Conservation (phyloP, 2,329 filamentous ascomycete species). For the Mycocentrospora acerina region DNA sequence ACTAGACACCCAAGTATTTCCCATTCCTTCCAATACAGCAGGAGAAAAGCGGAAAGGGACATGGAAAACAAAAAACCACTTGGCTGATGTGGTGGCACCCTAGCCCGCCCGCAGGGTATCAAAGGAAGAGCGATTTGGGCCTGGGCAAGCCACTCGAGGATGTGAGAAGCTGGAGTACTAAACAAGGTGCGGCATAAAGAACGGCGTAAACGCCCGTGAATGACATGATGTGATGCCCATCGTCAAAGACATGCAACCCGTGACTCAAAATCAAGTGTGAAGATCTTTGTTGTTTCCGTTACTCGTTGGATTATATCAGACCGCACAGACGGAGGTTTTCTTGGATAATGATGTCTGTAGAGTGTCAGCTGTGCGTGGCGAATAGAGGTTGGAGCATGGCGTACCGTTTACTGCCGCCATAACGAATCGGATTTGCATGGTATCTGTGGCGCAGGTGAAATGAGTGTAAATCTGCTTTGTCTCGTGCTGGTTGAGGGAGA, state of each 20-base stretch:
- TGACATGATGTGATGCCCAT: conserved; percentile 33
- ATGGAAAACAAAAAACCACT: conserved; percentile 18
- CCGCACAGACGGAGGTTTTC: conserved; percentile 97
- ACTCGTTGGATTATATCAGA: conserved; percentile 70
- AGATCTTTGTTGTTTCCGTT: conserved; percentile 28
- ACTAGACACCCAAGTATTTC: too few relatives aligned
- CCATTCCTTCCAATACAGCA: conserved; percentile 13
- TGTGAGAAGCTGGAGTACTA: conserved; percentile 24
- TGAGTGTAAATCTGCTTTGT: conserved; percentile 99
- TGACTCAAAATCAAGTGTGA: conserved; percentile 36
- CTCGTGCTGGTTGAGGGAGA: conserved; percentile 97
- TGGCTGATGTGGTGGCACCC: conserved; percentile 23
- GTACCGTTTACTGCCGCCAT: conserved; percentile 99
- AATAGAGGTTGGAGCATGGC: conserved; percentile 33
- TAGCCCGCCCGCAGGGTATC: conserved; percentile 37
- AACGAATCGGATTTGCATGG: conserved; percentile 98
- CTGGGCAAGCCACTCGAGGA: conserved; percentile 32
- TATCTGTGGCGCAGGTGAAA: conserved; percentile 98
- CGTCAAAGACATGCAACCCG: conserved; percentile 40
- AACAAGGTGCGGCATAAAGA: conserved; percentile 21
- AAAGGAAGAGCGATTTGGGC: conserved; percentile 35
- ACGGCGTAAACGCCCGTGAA: conserved; percentile 43
- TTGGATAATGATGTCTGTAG: conserved; percentile 96
- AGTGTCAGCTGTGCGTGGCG: conserved; percentile 44
- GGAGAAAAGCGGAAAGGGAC: conserved; percentile 9